Evolutionary conservation across 768 basidiomycete species (phyloP), one percentile per base, ranked within the genome.

Genomic region (Amanita rubescens): DNA sequence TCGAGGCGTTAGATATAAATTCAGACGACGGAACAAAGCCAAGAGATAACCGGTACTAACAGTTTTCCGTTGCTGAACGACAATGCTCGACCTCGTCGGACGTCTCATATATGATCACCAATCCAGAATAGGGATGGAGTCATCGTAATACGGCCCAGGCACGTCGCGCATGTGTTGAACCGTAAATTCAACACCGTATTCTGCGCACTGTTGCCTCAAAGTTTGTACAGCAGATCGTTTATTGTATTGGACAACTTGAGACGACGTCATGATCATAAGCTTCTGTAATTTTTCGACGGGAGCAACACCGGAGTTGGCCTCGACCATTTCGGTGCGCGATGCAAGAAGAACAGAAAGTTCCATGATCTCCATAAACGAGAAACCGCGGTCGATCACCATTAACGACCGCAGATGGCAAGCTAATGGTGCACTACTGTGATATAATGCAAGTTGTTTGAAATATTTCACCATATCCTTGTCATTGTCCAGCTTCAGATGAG

Each of bases 101-200:
- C 7, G 38, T 3, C 27, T 42, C 41, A 42, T 42, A 42, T 42
- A 42, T 42, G 17, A 10, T 39, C 25, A 50, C 49, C 49, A 50
- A 25, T 50, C 49, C 25, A 50, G 49, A n/a, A 50, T 50, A n/a
- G 34, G 25, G 15, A 37, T 50, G n/a, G n/a, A n/a, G 25, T 50
- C 39, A 30, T 50, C 49, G 17, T 50, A 35, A 20, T 37, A 35
- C 11, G 49, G 35, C 49, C 49, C 39, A 10, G 49, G 3, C 5
- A 50, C 17, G n/a, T 50, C 37, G n/a, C 6, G 22, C 15, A 37
- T 25, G 15, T 20, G 12, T 27, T 50, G 34, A 30, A 39, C 25
- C 8, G 27, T 30, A 27, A 50, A 50, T 19, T 39, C 34, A 27
- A 50, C 37, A 14, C 25, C 37, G 12, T 39, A 24, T 12, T 27